phyloP scores from a whole-genome alignment of 108 stramenopile genomes.

The Aurantiochytrium sp. region DNA sequence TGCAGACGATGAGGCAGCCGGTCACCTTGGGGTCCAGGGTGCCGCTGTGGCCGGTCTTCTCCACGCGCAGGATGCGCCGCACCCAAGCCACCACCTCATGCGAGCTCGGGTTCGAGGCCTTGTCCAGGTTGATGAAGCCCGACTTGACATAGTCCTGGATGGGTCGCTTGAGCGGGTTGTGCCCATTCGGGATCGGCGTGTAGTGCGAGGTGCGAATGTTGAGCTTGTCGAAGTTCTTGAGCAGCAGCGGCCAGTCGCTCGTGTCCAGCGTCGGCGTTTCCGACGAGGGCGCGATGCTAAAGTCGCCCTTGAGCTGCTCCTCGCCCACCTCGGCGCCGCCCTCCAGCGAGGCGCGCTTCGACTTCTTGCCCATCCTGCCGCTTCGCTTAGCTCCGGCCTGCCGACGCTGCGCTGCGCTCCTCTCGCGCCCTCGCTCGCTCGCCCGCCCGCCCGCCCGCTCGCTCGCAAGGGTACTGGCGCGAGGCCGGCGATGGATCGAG shows the following conservation, averaged over 20 bases:
- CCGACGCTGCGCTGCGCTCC: not conserved
- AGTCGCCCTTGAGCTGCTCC: constrained; percentile 34
- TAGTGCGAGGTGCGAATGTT: constrained; percentile 97
- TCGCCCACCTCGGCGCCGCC: not conserved
- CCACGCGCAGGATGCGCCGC: constrained; percentile 96
- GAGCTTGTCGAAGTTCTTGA: constrained; percentile 89
- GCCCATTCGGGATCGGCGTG: constrained; percentile 94
- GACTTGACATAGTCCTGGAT: constrained; percentile 85
- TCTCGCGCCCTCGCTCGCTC: no score
- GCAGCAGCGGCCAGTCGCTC: constrained; percentile 92
- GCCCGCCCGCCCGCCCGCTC: no score
- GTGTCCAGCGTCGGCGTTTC: constrained; percentile 83
- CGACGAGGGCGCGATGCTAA: constrained; percentile 74
- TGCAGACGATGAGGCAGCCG: constrained; percentile 99
- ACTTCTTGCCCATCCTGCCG: not conserved
- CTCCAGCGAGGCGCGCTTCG: not conserved
- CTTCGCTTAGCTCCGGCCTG: not conserved
- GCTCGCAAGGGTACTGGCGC: no score
- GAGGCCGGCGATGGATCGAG: no score
- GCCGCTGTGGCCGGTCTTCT: constrained; percentile 98
- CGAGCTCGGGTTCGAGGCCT: constrained; percentile 94
- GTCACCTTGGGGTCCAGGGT: constrained; percentile 99
- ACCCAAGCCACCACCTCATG: constrained; percentile 99
- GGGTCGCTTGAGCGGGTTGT: constrained; percentile 83
- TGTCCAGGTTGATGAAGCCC: constrained; percentile 99